phyloP scores from a whole-genome alignment of 2,329 filamentous ascomycete species.

The Epichloe festucae region DNA sequence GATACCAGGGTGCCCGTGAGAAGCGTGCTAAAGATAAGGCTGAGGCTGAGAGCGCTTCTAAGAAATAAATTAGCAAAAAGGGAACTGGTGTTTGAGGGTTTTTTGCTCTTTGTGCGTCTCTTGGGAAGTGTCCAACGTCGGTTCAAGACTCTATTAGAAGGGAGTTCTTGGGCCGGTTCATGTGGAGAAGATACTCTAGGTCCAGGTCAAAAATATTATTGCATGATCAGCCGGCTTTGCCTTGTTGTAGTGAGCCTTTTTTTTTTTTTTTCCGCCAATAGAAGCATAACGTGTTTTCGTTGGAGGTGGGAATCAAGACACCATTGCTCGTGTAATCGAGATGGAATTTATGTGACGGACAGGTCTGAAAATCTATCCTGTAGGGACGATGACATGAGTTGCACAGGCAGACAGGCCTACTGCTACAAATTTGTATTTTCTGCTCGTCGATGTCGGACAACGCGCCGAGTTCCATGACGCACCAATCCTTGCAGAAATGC shows the following conservation, averaged over 20 bases:
- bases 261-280: not conserved
- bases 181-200: constrained; percentile 25
- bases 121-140: constrained; percentile 24
- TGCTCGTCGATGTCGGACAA: constrained; percentile 15
- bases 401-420: too few species aligned
- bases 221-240: constrained; percentile 26
- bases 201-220: constrained; percentile 29
- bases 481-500: constrained; percentile 35
- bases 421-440: not conserved
- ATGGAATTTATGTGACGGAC: too few species aligned
- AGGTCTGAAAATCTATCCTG: too few species aligned
- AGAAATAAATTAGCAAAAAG: constrained; percentile 57
- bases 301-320: not conserved
- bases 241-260: constrained; percentile 12
- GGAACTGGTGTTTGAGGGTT: constrained; percentile 30
- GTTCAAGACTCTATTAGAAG: constrained; percentile 22
- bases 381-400: too few species aligned
- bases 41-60: constrained; percentile 62
- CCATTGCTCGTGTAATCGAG: not conserved
- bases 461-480: constrained; percentile 33
- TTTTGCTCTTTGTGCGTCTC: constrained; percentile 29
- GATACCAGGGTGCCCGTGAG: constrained; percentile 72
- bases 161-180: constrained; percentile 22
- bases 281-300: not conserved
- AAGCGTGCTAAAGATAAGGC: constrained; percentile 86